These are phyloP conservation scores for Allantophomopsis cytisporea DNA, from an alignment of 2,329 filamentous ascomycete genomes.

Conservation along the genomic window DNA sequence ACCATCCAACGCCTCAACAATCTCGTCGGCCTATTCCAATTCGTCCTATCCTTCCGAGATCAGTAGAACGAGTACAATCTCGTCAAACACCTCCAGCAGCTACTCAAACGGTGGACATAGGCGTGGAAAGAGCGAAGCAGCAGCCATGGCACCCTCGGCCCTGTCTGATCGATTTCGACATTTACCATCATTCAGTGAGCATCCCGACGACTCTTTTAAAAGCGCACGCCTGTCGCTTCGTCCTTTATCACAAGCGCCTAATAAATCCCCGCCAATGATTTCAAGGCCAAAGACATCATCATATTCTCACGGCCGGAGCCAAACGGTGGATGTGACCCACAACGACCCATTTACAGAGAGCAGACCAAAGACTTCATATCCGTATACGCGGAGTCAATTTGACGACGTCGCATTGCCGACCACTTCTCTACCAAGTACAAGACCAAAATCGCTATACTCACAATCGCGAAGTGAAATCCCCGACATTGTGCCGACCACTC, in stretches of 20 bases:
- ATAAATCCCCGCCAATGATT: slow-evolving; percentile 24
- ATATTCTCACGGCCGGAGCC: slow-evolving; percentile 2
- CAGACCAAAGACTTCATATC: too few species aligned
- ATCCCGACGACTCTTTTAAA: slow-evolving; percentile 53
- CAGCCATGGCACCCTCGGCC: slow-evolving; percentile 35
- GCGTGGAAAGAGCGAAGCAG: slow-evolving; percentile 63
- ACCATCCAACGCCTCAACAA: slow-evolving; percentile 57
- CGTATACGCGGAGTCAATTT: too few species aligned
- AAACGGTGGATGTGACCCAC: slow-evolving; percentile 2
- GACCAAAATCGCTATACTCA: background rate
- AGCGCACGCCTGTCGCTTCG: slow-evolving; percentile 65
- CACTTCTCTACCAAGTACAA: too few species aligned
- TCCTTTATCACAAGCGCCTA: slow-evolving; percentile 56
- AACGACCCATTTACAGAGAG: too few species aligned
- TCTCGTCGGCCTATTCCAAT: slow-evolving; percentile 54
- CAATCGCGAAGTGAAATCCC: background rate
- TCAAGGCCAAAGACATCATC: slow-evolving; percentile 11
- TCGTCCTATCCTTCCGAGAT: slow-evolving; percentile 32
- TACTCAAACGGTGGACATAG: slow-evolving; percentile 44
- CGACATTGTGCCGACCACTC: background rate
- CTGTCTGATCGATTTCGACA: slow-evolving; percentile 30
- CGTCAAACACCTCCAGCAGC: slow-evolving; percentile 56
- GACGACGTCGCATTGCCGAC: too few species aligned
- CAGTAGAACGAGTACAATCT: slow-evolving; percentile 55
- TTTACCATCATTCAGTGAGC: slow-evolving; percentile 24